Evolutionary conservation across 1,284 basidiomycete genomes (phyloP), one percentile per base, ranked within the genome.

Genomic region (Ceratobasidium sp.): DNA sequence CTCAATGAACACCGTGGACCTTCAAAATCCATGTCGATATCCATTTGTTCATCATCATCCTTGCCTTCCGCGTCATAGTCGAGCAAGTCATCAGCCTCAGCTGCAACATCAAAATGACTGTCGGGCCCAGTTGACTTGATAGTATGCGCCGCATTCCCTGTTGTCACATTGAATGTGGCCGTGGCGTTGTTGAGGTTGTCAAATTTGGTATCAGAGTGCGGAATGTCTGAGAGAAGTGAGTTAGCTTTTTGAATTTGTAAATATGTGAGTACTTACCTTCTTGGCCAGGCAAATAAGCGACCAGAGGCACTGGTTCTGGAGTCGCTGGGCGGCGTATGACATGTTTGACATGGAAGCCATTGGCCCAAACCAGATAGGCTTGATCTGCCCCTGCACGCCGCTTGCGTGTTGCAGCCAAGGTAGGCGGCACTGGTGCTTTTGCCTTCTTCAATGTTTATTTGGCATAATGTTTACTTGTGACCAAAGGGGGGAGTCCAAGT

Each of bases 1-100:
- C 18, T 5, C 18, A 5, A 6, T 64, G 33, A 42, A 4, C 9
- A 64, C 39, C 9, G 44, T 39, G 40, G 15, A 67, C 64, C 64
- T 7, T 67, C 44, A n/a, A 67, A 23, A 44, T 46, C 39, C 23
- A 67, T 67, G 18, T 67, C 64, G 42, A 46, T 28, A 18, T 67
- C 12, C 39, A 23, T n/a, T 3, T 67, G 20, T 49, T 49, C 42
- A 18, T 67, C 64, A 9, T 67, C 64, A 20, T 67, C 64, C 46
- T 67, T 44, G 20, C 63, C 63, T 64, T 67, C 64, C 10, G 64
- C 64, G n/a, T 67, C 64, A 26, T 67, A 67, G 40, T 67, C 64
- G 4, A 67, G 6, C 9, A 67, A 18, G 26, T 67, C 42, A 18
- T 49, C 64, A 49, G 23, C 42, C 12, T 67, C 46, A 51, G n/a